phyloP scores from a whole-genome alignment of 106 monocot genomes.

The Xerophyta viscosa region DNA sequence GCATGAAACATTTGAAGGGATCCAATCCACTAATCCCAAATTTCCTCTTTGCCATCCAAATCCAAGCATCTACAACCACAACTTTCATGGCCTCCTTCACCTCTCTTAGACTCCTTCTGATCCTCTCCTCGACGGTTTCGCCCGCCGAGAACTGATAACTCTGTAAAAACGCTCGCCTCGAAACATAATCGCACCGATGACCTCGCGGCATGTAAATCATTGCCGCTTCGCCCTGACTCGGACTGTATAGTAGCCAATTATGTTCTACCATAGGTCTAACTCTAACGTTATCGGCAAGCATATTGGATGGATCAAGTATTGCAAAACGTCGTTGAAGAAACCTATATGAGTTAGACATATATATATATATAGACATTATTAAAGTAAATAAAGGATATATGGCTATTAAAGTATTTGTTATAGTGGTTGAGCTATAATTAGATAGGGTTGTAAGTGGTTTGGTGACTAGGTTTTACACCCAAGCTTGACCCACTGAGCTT shows the following conservation, averaged over 20 bases:
- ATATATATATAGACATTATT: background rate
- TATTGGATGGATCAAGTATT: too few relatives aligned
- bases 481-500: background rate
- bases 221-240: background rate
- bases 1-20: constrained; percentile 1
- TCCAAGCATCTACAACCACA: background rate
- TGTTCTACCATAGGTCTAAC: background rate
- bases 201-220: too few relatives aligned
- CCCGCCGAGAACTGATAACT: constrained; percentile 2
- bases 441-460: background rate
- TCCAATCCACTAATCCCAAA: background rate
- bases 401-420: too few relatives aligned
- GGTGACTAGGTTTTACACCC: constrained; percentile 6
- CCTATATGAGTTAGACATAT: too few relatives aligned
- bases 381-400: too few relatives aligned
- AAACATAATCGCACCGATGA: background rate
- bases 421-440: constrained; percentile 6
- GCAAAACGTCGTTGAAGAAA: too few relatives aligned
- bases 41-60: background rate
- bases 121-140: background rate
- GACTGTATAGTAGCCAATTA: background rate
- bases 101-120: constrained; percentile 1
- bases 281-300: background rate
- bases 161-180: constrained; percentile 1
- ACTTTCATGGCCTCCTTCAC: background rate